Base-by-base conservation (phyloP, 2,329 filamentous ascomycete genomes). In the Pseudovirgaria hyperparasitica region DNA sequence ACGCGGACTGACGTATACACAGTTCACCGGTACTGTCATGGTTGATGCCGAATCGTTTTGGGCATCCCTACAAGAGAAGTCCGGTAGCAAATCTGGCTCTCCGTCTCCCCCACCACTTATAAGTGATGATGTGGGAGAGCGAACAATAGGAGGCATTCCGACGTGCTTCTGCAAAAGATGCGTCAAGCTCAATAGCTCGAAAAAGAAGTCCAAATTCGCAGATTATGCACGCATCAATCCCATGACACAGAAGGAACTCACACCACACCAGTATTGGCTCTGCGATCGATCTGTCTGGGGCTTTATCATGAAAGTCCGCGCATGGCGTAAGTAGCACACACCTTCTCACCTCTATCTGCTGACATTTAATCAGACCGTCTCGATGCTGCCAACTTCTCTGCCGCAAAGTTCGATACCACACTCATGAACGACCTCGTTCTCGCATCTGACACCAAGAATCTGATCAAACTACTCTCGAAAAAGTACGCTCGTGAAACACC, bases 1-100 rank as follows among this genome's bases (percentile, higher is more conserved):
- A 53, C 80, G 76, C 29, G 68, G 67, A 28, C 73, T 67, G 26
- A 76, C 65, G 48, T 85, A 82, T 45, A 84, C 59, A 46, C 67
- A 72, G 57, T 85, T 29, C 14, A 28, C 17, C 6, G 35, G 35
- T 4, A 30, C 30, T 1, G 33, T 36, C 5, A 36, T 36, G 33
- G 33, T 36, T 9, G 35, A 38, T 14, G 15, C 23, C 5, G 27
- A 35, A 6, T 25, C 22, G 7, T 36, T 25, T 18, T 28, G 16
- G 23, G 13, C 17, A 4, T 14, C 11, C n/a, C n/a, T 32, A 13
- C 20, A 28, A 17, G 13, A 6, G 1, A 22, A 22, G 16, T 16
- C 20, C 12, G 20, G 27, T 13, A 9, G 2, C 9, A 28, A 32
- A n/a, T 19, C 29, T 11, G 19, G 23, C 3, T 20, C 26, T 14